These are phyloP conservation scores for Cystobasidium onofrii DNA, from an alignment of 768 basidiomycete species.

Conservation along the genomic window DNA sequence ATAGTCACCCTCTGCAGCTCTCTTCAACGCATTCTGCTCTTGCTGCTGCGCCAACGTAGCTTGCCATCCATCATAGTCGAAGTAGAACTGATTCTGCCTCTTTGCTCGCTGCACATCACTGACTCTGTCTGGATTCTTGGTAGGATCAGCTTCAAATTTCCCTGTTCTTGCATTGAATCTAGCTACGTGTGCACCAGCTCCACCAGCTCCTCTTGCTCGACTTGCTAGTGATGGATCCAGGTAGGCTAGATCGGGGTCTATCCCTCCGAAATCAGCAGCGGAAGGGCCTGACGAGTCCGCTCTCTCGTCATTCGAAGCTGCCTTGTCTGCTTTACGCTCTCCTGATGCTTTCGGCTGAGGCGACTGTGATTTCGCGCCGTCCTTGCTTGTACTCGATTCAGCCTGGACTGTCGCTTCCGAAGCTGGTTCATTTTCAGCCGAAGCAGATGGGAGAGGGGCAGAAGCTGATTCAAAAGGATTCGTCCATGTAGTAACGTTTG, in stretches of 20 bases:
- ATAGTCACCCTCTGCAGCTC: slow-evolving; percentile 3
- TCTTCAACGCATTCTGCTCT: slow-evolving; percentile 1
- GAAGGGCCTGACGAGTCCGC: background rate
- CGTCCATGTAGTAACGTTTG: slow-evolving; percentile 27
- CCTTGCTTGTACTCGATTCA: background rate
- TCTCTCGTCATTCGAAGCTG: background rate
- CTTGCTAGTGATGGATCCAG: slow-evolving; percentile 30
- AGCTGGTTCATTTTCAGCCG: background rate
- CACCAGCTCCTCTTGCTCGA: slow-evolving; percentile 9
- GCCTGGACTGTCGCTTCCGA: background rate
- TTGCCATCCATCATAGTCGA: slow-evolving; percentile 25
- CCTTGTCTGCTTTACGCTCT: background rate
- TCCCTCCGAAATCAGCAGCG: slow-evolving; percentile 25
- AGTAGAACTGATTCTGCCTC: slow-evolving; percentile 31
- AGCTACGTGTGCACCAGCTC: background rate
- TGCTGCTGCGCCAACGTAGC: slow-evolving; percentile 24
- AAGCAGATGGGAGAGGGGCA: background rate
- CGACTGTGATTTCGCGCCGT: background rate
- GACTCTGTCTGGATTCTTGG: slow-evolving; percentile 27
- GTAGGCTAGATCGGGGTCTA: slow-evolving; percentile 34
- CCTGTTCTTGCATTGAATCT: slow-evolving; percentile 34
- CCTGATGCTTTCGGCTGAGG: background rate
- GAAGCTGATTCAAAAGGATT: slow-evolving; percentile 19
- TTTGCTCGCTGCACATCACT: slow-evolving; percentile 29
- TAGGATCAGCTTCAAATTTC: slow-evolving; percentile 31